Evolutionary conservation across 192 early-diverging fungal species (phyloP), one percentile per base, ranked within the genome.

Genomic region (Coemansia umbellata): DNA sequence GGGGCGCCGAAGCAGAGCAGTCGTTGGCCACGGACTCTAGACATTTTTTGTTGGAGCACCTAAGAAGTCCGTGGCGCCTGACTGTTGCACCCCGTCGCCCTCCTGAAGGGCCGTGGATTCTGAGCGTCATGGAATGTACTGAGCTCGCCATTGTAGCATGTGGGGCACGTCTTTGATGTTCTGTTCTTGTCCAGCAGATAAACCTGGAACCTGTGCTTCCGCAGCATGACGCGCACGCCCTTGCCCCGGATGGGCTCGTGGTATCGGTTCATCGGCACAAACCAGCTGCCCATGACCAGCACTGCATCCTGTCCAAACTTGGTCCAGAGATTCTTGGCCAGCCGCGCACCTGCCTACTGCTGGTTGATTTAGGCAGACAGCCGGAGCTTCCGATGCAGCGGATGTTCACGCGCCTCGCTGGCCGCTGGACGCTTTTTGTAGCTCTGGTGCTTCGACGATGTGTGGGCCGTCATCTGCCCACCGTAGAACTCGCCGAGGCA

Each of bases 201-300:
- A 33, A 42, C 40, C 18, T 42, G 18, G 23, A 42, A 42, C 19
- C 40, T 22, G 11, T 42, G 40, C 17, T 21, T 3, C 11, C 5
- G 4, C 32, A 42, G 40, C 40, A 42, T 42, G 19, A 5, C 5
- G 3, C 40, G n/a, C 40, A 42, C 23, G 11, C 40, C 50, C 11
- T 35, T 35, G n/a, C 52, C 60, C 8, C 50, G 31, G 18, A 55
- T 55, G 2, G 52, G 52, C 31, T 31, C 28, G 30, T 48, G 37
- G 52, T 26, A 50, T 8, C 5, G 4, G 2, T 0, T 11, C 47
- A 49, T 63, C 1, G 44, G n/a, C 10, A 52, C 50, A 5, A 45
- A 49, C 60, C 60, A 55, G 35, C 54, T 54, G 0, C 60, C 60
- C 0, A 50, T 21, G 15, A 50, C 11, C 2, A 50, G 49, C 10